phyloP scores from a whole-genome alignment of 495 filamentous ascomycete species.

The Podospora bellae-mahoneyi region DNA sequence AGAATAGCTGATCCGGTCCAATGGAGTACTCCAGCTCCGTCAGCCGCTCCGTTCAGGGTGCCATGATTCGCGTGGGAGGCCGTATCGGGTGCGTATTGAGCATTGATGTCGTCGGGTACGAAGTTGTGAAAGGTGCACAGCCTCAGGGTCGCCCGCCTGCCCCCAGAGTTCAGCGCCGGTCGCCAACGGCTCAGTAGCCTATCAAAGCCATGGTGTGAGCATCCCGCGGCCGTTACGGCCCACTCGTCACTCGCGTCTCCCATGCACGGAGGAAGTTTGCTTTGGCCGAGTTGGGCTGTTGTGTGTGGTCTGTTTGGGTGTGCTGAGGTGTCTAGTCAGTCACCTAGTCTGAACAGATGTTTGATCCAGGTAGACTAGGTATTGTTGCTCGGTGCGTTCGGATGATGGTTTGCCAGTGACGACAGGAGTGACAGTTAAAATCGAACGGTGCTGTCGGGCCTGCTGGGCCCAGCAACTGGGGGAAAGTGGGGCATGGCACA shows the following conservation, averaged over 20 bases:
- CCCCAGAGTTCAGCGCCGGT: slow-evolving; percentile 15
- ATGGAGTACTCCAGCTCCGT: not conserved
- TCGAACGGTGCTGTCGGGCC: not conserved
- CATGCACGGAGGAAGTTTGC: not conserved
- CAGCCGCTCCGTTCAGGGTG: not conserved
- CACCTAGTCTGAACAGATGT: not conserved
- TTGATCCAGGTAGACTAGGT: not conserved
- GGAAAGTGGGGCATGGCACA: slow-evolving; percentile 3
- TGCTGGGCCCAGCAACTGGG: not conserved
- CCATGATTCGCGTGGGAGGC: slow-evolving; percentile 4
- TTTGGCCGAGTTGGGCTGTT: not conserved
- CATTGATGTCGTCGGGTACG: slow-evolving; percentile 1
- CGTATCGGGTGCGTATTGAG: slow-evolving; percentile 1
- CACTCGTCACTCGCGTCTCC: slow-evolving; percentile 8
- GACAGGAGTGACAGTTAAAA: not conserved
- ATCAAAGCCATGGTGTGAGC: slow-evolving; percentile 20
- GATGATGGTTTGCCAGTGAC: not conserved
- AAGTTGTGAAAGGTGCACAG: slow-evolving; percentile 20
- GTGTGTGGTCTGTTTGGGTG: not conserved
- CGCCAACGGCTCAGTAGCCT: slow-evolving; percentile 14
- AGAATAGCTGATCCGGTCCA: not conserved
- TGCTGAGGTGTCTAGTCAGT: not conserved
- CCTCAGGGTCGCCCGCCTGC: slow-evolving; percentile 20
- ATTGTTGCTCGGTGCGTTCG: not conserved
- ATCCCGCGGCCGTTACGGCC: slow-evolving; percentile 11